Evolutionary conservation across 140 eudicot genomes (phyloP).

Genomic region (Erigeron philadelphicus): DNA sequence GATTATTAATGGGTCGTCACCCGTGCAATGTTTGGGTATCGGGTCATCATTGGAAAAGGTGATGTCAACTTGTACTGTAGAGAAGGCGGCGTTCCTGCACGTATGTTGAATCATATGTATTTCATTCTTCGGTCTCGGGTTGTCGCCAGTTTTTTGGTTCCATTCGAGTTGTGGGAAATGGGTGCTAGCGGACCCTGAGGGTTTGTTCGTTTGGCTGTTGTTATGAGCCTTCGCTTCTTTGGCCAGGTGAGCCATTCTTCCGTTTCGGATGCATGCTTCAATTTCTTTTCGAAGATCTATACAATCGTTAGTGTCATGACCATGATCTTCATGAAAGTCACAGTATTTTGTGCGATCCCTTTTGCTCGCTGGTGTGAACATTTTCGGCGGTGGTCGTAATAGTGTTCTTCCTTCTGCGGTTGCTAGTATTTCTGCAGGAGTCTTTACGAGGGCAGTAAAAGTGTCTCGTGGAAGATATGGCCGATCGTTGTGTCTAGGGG

Average conservation of each 20-base stretch:
- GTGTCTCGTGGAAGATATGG: neutral
- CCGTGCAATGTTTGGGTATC: neutral
- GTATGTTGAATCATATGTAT: neutral
- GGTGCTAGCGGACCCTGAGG: neutral
- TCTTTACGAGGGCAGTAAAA: neutral
- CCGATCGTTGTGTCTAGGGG: no score
- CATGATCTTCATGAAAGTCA: neutral
- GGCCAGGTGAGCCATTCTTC: no score
- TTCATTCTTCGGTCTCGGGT: neutral
- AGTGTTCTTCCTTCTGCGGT: neutral
- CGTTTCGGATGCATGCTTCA: no score
- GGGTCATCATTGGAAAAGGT: neutral
- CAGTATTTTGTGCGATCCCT: neutral
- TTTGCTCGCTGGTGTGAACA: neutral
- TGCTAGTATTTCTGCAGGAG: neutral
- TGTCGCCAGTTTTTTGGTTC: neutral
- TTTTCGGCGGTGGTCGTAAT: neutral
- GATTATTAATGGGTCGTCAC: neutral
- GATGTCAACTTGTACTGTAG: neutral
- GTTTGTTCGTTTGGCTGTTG: neutral
- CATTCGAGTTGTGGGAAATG: neutral
- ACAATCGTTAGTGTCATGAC: no score
- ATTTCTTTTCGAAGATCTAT: no score
- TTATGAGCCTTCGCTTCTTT: no score
- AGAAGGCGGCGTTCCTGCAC: neutral